Evolutionary conservation across 1,284 basidiomycete species (phyloP).

Genomic region (Chiua sp.): DNA sequence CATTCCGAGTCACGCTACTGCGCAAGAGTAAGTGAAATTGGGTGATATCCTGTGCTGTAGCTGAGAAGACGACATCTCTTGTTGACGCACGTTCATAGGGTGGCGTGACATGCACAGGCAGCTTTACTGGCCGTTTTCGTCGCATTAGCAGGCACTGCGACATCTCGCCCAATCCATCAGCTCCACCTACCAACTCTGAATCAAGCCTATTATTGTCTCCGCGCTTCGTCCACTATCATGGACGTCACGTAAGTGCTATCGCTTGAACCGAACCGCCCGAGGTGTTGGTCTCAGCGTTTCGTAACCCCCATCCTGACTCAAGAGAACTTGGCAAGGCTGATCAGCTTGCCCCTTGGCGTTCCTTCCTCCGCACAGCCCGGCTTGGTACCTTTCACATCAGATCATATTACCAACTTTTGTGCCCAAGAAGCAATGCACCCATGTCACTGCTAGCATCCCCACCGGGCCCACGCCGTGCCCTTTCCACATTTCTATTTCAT

Average conservation of each 20-base stretch:
- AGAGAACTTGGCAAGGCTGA: neutral
- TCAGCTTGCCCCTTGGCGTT: slow-evolving; percentile 12
- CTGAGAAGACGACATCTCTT: slow-evolving; percentile 7
- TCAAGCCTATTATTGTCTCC: neutral
- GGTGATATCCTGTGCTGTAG: slow-evolving; percentile 17
- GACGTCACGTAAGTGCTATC: slow-evolving; percentile 13
- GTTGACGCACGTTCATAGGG: slow-evolving; percentile 20
- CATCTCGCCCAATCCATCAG: neutral
- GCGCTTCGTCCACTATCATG: slow-evolving; percentile 1
- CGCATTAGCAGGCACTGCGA: neutral
- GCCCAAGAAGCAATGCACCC: slow-evolving; percentile 6
- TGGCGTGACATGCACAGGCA: slow-evolving; percentile 24
- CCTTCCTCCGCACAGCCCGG: slow-evolving; percentile 11
- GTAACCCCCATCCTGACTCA: neutral
- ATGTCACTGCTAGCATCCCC: neutral
- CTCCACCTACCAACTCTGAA: too few species aligned
- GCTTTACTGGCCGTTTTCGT: neutral
- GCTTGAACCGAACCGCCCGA: neutral
- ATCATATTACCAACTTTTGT: neutral
- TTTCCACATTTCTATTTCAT: slow-evolving; percentile 23
- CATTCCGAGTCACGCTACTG: slow-evolving; percentile 10
- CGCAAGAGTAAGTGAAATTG: slow-evolving; percentile 17
- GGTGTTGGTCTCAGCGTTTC: neutral
- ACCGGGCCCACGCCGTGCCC: neutral
- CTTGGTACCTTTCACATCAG: slow-evolving; percentile 16